Conservation (phyloP, 345 rosid species). For the Gossypium anomalum region DNA sequence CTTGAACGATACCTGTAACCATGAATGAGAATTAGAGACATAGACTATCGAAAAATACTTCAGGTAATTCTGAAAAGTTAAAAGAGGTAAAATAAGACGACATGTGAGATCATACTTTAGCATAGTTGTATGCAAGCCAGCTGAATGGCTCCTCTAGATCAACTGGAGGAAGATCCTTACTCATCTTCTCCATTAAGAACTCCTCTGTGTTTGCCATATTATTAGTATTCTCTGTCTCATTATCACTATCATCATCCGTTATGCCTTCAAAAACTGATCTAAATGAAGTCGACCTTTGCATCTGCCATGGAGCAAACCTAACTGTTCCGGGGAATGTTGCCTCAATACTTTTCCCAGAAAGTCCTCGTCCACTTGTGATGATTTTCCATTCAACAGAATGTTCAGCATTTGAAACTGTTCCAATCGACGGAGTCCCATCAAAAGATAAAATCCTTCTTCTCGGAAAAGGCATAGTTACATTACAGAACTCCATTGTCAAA, state of each 20-base stretch:
- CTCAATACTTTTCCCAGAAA: slow-evolving; percentile 71
- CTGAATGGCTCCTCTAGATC: slow-evolving; percentile 94
- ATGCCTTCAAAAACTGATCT: slow-evolving; percentile 30
- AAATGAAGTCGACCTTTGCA: slow-evolving; percentile 35
- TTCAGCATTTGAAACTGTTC: slow-evolving; percentile 72
- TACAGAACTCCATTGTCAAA: slow-evolving; percentile 81
- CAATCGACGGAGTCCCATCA: slow-evolving; percentile 87
- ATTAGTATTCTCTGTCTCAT: slow-evolving; percentile 51
- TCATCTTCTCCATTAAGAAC: slow-evolving; percentile 75
- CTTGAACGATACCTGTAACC: slow-evolving; percentile 70
- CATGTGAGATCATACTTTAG: slow-evolving; percentile 51
- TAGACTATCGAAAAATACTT: neutral
- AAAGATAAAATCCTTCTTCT: slow-evolving; percentile 68
- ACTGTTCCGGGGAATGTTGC: slow-evolving; percentile 92
- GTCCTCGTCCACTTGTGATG: slow-evolving; percentile 64
- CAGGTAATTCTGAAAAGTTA: neutral
- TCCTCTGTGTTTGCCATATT: slow-evolving; percentile 77
- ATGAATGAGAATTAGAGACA: slow-evolving; percentile 8
- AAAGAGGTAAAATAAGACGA: neutral
- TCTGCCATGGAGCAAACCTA: slow-evolving; percentile 78
- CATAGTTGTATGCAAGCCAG: slow-evolving; percentile 92
- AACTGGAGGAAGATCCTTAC: slow-evolving; percentile 71
- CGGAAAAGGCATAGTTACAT: slow-evolving; percentile 87
- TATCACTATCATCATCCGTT: slow-evolving; percentile 76
- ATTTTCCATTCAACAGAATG: slow-evolving; percentile 92